These are phyloP conservation scores for Zoysia japonica DNA, from an alignment of 176 grass and related monocot species.

Conservation along the genomic window DNA sequence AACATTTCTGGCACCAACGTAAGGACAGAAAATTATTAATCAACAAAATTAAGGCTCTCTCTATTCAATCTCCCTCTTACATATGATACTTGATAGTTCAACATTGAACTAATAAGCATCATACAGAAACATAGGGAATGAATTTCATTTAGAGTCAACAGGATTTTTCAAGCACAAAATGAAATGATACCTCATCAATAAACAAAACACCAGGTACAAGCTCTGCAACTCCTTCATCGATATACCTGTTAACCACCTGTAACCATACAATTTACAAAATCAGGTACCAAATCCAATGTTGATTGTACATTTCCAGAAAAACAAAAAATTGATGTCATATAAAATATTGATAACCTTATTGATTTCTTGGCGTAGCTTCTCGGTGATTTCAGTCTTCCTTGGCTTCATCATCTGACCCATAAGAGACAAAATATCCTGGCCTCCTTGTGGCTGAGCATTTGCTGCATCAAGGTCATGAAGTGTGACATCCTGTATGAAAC, in stretches of 20 bases:
- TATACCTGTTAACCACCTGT: conserved; percentile 90
- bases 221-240: conserved; percentile 95
- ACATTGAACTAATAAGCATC: background rate
- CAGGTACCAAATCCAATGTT: background rate
- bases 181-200: conserved; percentile 80
- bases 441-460: conserved; percentile 98
- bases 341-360: conserved; percentile 67
- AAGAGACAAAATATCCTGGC: conserved; percentile 93
- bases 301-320: background rate
- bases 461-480: conserved; percentile 94
- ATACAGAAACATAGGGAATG: background rate
- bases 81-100: background rate
- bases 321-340: background rate
- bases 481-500: conserved; percentile 73
- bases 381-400: conserved; percentile 93
- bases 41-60: background rate
- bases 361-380: conserved; percentile 91
- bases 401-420: conserved; percentile 99
- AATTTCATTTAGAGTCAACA: background rate
- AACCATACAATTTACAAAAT: conserved; percentile 33
- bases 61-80: background rate
- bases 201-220: conserved; percentile 93
- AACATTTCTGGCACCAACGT: background rate
- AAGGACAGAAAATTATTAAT: background rate
- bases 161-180: conserved; percentile 19